phyloP scores from a whole-genome alignment of 331 rosid genomes.

The Arachis monticola region DNA sequence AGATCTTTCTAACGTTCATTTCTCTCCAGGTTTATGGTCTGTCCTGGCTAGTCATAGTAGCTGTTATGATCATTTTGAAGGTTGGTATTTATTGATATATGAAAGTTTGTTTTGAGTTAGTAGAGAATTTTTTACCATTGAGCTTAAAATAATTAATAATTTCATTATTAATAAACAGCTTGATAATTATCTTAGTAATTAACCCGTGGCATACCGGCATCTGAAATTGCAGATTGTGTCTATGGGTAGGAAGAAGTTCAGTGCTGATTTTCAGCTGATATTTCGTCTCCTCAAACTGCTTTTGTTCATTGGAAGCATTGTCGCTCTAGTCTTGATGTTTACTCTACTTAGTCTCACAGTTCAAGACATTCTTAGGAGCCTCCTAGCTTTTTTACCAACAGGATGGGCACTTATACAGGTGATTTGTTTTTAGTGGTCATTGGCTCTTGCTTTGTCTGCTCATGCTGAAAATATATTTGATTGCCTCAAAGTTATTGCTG shows the following conservation, averaged over 20 bases:
- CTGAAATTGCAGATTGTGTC: slow-evolving; percentile 78
- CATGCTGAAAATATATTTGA: slow-evolving; percentile 20
- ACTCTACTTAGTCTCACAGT: slow-evolving; percentile 69
- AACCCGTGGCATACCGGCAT: slow-evolving; percentile 32
- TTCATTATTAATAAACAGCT: neutral
- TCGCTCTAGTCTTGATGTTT: slow-evolving; percentile 65
- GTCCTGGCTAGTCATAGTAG: slow-evolving; percentile 94
- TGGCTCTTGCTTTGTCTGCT: slow-evolving; percentile 9
- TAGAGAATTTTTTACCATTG: slow-evolving; percentile 17
- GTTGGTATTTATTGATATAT: slow-evolving; percentile 45
- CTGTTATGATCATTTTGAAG: slow-evolving; percentile 83
- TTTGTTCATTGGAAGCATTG: slow-evolving; percentile 69
- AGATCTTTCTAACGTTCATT: slow-evolving; percentile 36
- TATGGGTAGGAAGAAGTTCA: slow-evolving; percentile 86
- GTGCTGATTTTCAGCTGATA: slow-evolving; percentile 98
- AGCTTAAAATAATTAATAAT: neutral
- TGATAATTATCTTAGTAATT: slow-evolving; percentile 32
- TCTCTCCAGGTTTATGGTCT: slow-evolving; percentile 84
- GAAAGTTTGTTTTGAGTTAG: slow-evolving; percentile 27
- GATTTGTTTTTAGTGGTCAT: slow-evolving; percentile 34
- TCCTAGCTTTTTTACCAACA: slow-evolving; percentile 89
- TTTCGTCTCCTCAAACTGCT: slow-evolving; percentile 87
- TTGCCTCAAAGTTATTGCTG: slow-evolving; percentile 4
- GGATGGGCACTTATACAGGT: slow-evolving; percentile 97
- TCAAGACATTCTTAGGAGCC: slow-evolving; percentile 79